Conservation (phyloP, 805 yeast genomes). For the Metschnikowia sp. region DNA sequence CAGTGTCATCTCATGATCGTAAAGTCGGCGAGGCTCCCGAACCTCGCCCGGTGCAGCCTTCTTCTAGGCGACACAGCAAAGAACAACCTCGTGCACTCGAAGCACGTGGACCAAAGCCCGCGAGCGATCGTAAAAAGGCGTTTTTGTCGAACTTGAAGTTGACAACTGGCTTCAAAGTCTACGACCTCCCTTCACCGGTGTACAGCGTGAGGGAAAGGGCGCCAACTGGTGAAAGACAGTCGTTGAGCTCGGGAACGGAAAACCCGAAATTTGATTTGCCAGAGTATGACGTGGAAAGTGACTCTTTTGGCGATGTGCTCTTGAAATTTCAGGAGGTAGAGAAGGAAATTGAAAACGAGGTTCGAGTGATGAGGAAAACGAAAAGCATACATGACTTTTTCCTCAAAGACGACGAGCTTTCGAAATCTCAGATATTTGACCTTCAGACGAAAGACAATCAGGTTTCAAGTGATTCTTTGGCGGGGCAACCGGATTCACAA, state of each 20-base stretch:
- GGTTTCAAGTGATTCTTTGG: constrained; percentile 16
- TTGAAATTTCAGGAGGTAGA: constrained; percentile 18
- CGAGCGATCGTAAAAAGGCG: constrained; percentile 2
- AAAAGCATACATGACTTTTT: constrained; percentile 23
- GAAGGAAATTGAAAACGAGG: constrained; percentile 15
- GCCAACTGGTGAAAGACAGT: background rate
- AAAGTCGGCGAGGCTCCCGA: background rate
- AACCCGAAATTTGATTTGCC: constrained; percentile 13
- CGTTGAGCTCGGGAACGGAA: background rate
- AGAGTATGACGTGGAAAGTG: constrained; percentile 13
- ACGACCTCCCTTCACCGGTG: constrained; percentile 12
- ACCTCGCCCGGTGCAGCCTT: too few relatives aligned
- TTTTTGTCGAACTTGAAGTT: constrained; percentile 9
- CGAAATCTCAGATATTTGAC: constrained; percentile 39
- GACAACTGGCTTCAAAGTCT: constrained; percentile 8
- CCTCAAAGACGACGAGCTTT: constrained; percentile 41
- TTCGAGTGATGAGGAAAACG: constrained; percentile 6
- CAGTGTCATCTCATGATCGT: background rate
- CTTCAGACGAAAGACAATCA: constrained; percentile 31
- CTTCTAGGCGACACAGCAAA: too few relatives aligned
- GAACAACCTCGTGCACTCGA: too few relatives aligned
- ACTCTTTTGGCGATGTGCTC: constrained; percentile 16
- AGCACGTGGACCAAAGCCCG: background rate
- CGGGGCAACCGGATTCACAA: constrained; percentile 3
- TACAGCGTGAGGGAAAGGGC: constrained; percentile 10